phyloP scores from a whole-genome alignment of 1,284 basidiomycete species.

The Caloboletus firmus region DNA sequence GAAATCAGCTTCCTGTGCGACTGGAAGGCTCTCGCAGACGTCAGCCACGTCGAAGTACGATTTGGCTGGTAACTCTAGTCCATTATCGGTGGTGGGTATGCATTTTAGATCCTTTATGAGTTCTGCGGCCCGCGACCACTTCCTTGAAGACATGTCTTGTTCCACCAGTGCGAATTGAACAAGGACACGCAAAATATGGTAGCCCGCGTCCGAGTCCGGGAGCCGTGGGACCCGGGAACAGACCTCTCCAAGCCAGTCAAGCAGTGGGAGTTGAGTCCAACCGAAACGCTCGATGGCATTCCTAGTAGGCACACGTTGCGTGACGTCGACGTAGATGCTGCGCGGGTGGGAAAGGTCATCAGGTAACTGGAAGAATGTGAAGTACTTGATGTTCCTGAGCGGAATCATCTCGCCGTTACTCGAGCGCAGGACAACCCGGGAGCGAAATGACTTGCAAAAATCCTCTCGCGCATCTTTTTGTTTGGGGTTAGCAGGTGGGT shows the following conservation, averaged over 20 bases:
- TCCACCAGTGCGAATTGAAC: slow-evolving; percentile 82
- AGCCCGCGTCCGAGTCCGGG: slow-evolving; percentile 44
- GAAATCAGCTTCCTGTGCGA: slow-evolving; percentile 9
- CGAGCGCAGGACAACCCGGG: neutral
- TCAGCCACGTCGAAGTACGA: slow-evolving; percentile 28
- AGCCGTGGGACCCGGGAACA: neutral
- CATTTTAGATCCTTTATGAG: slow-evolving; percentile 66
- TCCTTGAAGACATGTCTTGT: slow-evolving; percentile 43
- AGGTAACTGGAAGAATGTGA: slow-evolving; percentile 65
- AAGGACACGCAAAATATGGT: slow-evolving; percentile 55
- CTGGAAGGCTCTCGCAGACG: slow-evolving; percentile 20
- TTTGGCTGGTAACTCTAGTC: slow-evolving; percentile 10
- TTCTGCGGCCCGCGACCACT: slow-evolving; percentile 65
- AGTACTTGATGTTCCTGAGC: slow-evolving; percentile 66
- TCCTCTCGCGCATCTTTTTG: neutral
- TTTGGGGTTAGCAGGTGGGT: neutral
- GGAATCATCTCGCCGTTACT: slow-evolving; percentile 14
- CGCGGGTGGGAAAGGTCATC: slow-evolving; percentile 66
- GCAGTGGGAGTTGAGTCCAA: slow-evolving; percentile 70
- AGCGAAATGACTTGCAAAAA: slow-evolving; percentile 11
- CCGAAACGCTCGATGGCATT: slow-evolving; percentile 72
- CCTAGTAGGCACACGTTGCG: slow-evolving; percentile 56
- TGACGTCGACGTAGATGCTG: slow-evolving; percentile 45
- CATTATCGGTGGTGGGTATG: slow-evolving; percentile 64
- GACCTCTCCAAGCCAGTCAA: slow-evolving; percentile 33